A percentile compares a stretch with the other conserved stretches of the same genome.
phyloP scores from a whole-genome alignment of 2,329 filamentous ascomycete genomes.

The Septoria petroselini region DNA sequence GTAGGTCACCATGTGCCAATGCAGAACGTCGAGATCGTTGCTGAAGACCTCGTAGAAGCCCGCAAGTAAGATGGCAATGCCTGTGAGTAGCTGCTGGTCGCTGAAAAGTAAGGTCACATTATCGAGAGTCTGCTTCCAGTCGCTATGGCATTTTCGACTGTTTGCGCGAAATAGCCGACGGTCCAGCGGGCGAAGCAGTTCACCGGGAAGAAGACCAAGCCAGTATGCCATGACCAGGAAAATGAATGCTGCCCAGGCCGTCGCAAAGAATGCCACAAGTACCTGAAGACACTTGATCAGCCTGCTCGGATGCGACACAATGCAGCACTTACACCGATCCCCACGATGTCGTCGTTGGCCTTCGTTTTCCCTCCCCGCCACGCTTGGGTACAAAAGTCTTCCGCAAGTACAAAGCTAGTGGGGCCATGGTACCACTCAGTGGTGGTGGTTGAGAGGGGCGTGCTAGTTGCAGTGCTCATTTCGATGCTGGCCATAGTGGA shows the following conservation, averaged over 20 bases:
- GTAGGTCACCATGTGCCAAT: conserved; percentile 20
- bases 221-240: conserved; percentile 7
- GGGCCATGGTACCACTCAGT: no score
- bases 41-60: conserved; percentile 12
- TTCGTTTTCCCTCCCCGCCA: neutral
- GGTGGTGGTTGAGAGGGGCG: no score
- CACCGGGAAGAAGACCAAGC: conserved; percentile 8
- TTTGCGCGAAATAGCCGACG: neutral
- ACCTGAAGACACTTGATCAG: neutral
- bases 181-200: conserved; percentile 5
- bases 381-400: neutral
- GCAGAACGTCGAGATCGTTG: conserved; percentile 7
- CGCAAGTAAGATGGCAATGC: conserved; percentile 17
- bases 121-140: conserved; percentile 4
- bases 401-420: neutral
- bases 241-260: conserved; percentile 4
- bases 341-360: neutral
- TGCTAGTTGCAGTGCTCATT: no score
- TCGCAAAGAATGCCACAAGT: conserved; percentile 1
- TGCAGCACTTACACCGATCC: neutral
- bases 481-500: no score
- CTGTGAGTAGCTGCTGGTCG: conserved; percentile 23
- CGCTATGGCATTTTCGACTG: neutral
- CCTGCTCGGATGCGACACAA: neutral
- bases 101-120: conserved; percentile 11